Evolutionary conservation across 2,329 filamentous ascomycete species (phyloP).

Genomic region (Atkinsonella hypoxylon): DNA sequence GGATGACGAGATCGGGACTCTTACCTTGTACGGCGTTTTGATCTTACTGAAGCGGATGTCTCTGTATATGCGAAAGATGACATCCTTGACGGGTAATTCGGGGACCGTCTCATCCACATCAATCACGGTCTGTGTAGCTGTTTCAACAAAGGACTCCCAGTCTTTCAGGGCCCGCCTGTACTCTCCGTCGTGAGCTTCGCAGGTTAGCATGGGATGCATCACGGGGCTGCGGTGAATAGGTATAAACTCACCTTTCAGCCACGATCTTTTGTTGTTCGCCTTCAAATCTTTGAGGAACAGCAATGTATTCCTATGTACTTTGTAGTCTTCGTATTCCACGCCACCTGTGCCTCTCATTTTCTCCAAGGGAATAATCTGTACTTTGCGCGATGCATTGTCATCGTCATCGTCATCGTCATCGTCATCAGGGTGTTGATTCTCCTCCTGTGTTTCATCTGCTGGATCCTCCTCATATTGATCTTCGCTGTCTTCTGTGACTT

Average conservation of each 20-base stretch:
- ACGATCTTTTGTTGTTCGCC: conserved; percentile 44
- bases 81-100: conserved; percentile 73
- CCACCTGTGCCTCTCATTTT: conserved; percentile 22
- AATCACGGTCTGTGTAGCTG: conserved; percentile 56
- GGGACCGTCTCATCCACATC: conserved; percentile 72
- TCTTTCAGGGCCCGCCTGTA: conserved; percentile 69
- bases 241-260: conserved; percentile 42
- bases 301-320: conserved; percentile 45
- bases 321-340: conserved; percentile 36
- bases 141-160: conserved; percentile 68
- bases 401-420: conserved; percentile 26
- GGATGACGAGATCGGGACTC: conserved; percentile 9
- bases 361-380: conserved; percentile 24
- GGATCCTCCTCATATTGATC: conserved; percentile 14
- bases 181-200: conserved; percentile 62
- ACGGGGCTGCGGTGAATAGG: background rate
- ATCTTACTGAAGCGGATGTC: conserved; percentile 78
- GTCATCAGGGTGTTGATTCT: conserved; percentile 12
- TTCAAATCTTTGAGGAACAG: conserved; percentile 47
- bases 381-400: conserved; percentile 16
- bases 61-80: conserved; percentile 79
- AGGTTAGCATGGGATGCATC: background rate
- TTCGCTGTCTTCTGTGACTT: conserved; percentile 6
- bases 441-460: conserved; percentile 16
- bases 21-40: conserved; percentile 77